Evolutionary conservation across 306 rosid genomes (phyloP).

Genomic region (Prunus kanzakura): DNA sequence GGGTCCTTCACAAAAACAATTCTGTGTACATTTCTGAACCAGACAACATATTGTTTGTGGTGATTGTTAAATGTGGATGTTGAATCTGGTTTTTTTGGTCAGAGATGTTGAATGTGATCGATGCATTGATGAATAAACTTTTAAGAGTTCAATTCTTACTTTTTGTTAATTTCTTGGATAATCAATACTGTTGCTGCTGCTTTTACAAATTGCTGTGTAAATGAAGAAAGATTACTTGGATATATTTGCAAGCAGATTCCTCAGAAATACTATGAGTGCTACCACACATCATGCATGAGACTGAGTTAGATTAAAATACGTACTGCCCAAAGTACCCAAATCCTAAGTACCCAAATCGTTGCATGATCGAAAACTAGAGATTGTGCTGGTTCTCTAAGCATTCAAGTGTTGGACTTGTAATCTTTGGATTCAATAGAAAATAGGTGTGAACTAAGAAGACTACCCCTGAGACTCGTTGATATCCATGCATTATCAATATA

Average conservation of each 20-base stretch:
- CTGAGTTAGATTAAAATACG: constrained; percentile 22
- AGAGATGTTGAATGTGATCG: too few relatives aligned
- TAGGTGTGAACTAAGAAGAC: constrained; percentile 38
- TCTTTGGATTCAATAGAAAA: constrained; percentile 24
- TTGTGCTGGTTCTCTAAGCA: constrained; percentile 27
- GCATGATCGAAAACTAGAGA: constrained; percentile 43
- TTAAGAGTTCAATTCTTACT: too few relatives aligned
- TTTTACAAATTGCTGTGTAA: constrained; percentile 35
- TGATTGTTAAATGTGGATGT: too few relatives aligned
- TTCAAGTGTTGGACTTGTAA: constrained; percentile 35
- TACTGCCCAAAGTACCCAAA: constrained; percentile 26
- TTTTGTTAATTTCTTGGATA: too few relatives aligned
- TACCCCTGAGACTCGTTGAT: constrained; percentile 26
- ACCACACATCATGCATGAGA: constrained; percentile 35
- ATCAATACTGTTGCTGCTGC: constrained; percentile 15
- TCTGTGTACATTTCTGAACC: too few relatives aligned
- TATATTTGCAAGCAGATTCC: constrained; percentile 12
- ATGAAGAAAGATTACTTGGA: constrained; percentile 10
- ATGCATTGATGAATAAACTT: too few relatives aligned
- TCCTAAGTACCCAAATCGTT: constrained; percentile 49
- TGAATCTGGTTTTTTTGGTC: too few relatives aligned
- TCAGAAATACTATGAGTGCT: constrained; percentile 18
- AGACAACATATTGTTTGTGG: too few relatives aligned
- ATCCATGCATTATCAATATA: too few relatives aligned
- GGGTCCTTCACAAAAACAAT: too few relatives aligned